These are phyloP conservation scores for Lentinula sp. DNA, from an alignment of 768 basidiomycete genomes.

Conservation along the genomic window DNA sequence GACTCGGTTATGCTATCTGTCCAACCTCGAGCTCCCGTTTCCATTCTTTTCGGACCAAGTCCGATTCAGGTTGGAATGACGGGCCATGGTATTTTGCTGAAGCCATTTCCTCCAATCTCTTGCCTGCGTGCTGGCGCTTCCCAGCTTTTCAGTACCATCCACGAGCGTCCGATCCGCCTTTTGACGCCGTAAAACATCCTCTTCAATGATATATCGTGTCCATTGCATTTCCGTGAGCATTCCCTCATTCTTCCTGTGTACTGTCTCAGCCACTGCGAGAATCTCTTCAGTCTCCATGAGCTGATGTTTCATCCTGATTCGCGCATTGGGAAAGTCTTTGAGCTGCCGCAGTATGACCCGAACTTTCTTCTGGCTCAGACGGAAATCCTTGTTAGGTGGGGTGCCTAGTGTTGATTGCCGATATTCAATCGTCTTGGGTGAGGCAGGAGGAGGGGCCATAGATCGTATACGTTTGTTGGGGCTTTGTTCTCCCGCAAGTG, in stretches of 20 bases:
- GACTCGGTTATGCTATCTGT: too few species aligned
- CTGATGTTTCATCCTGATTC: neutral
- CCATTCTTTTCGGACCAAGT: too few species aligned
- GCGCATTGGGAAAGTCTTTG: neutral
- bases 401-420: neutral
- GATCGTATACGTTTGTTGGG: neutral
- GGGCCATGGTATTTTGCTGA: neutral
- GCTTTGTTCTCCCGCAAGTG: neutral
- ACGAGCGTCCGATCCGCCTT: neutral
- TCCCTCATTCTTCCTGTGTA: neutral
- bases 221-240: neutral
- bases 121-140: neutral
- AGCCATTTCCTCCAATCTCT: neutral
- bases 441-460: neutral
- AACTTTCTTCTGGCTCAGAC: neutral
- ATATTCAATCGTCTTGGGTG: neutral
- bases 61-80: neutral
- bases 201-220: neutral
- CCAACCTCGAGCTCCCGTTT: too few species aligned
- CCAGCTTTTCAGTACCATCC: conserved; percentile 2
- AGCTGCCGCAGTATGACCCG: neutral
- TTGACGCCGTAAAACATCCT: neutral
- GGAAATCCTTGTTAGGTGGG: neutral
- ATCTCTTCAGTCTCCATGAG: neutral
- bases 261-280: neutral